Evolutionary conservation across 768 basidiomycete species (phyloP).

Genomic region (Rhizopogon salebrosus): DNA sequence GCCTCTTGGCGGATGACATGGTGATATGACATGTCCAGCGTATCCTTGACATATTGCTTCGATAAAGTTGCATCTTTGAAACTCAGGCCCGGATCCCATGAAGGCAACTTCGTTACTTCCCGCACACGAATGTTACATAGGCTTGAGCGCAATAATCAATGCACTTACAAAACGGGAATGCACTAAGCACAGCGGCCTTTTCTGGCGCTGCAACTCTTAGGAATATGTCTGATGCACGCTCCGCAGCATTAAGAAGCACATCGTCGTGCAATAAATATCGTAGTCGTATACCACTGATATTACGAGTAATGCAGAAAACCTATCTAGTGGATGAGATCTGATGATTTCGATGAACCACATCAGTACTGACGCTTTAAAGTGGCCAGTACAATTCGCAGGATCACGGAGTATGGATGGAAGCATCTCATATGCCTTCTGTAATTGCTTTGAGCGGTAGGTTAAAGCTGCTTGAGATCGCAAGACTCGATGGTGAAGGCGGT

Average conservation of each 20-base stretch:
- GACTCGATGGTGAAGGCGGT: not conserved
- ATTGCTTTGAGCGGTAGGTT: not conserved
- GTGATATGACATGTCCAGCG: conserved; percentile 9
- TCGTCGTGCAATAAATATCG: not conserved
- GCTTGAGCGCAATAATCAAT: not conserved
- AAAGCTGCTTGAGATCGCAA: not conserved
- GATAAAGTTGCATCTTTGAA: conserved; percentile 16
- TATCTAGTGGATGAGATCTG: not conserved
- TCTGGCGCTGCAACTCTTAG: not conserved
- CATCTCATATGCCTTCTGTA: not conserved
- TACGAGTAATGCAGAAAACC: conserved; percentile 20
- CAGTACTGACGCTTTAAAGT: conserved; percentile 15
- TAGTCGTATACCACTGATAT: conserved; percentile 2
- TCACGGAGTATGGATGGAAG: not conserved
- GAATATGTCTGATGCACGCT: not conserved
- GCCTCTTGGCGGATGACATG: conserved; percentile 2
- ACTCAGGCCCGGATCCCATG: conserved; percentile 23
- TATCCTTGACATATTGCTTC: conserved; percentile 1
- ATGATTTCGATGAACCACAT: not conserved
- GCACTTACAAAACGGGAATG: not conserved
- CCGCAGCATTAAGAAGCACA: not conserved
- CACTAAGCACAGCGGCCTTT: not conserved
- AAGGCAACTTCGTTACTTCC: conserved; percentile 14
- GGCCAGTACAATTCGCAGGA: not conserved
- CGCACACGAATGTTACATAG: no score